Evolutionary conservation across 2,329 filamentous ascomycete genomes (phyloP), one percentile per base, ranked within the genome.

Genomic region (Pestalotiopsis fici): DNA sequence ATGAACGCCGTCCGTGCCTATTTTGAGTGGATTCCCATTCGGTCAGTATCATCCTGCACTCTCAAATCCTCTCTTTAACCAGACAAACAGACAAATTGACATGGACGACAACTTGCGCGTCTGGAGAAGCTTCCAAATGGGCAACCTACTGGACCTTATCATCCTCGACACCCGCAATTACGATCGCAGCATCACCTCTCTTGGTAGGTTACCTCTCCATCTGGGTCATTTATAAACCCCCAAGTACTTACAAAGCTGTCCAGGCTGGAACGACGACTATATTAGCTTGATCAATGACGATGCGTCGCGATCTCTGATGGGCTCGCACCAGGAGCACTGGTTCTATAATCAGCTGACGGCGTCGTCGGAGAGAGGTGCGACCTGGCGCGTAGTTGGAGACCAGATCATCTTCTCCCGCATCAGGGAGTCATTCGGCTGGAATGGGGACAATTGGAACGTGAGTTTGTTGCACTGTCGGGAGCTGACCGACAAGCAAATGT

Each of bases 1-100:
- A 89, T 91, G 83, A 91, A 93, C 65, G 91, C 90, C 1, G 90
- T 93, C 2, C 83, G 91, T 47, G 90, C 90, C 1, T 91, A 91
- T 73, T 91, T 91, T 68, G 89, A 91, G 74, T 90, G 88, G 87
- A 86, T 87, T 84, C 86, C 86, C 2, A 85, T 88, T 69, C 82
- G 86, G 70, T 81, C 23, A 31, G 59, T 47, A n/a, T 68, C 65
- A 74, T 21, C 5, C 4, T 2, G 57, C 35, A 47, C 13, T 31
- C 4, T 12, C 4, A 5, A 5, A 39, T 47, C 55, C 15, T 25
- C 18, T 54, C 35, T 7, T 71, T 62, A 4, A 62, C 59, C 2
- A 23, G 12, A 1, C 74, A 0, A 73, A 77, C 35, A 80, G 81
- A 15, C 89, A 91, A 75, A 84, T 90, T 3, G 88, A 64, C 27